phyloP scores from a whole-genome alignment of 352 stramenopile species.

The Thraustochytrium striatum region DNA sequence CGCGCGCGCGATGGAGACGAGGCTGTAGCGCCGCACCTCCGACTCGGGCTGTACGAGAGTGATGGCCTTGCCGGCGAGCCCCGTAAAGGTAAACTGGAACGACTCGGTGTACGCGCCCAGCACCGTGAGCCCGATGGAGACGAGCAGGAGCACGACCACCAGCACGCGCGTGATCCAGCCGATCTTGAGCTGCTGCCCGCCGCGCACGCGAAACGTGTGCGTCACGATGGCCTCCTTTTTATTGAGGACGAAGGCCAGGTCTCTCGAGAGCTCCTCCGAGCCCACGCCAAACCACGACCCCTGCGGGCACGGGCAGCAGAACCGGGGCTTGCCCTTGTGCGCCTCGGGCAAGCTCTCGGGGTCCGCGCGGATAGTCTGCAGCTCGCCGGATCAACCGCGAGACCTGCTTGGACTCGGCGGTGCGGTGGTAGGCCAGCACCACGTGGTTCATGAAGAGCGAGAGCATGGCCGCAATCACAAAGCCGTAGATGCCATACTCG shows the following conservation, averaged over 20 bases:
- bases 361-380: background rate
- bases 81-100: constrained; percentile 67
- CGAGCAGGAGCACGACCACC: constrained; percentile 47
- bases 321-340: background rate
- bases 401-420: constrained; percentile 7
- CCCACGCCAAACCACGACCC: background rate
- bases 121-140: constrained; percentile 54
- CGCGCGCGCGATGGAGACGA: constrained; percentile 61
- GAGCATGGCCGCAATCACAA: constrained; percentile 63
- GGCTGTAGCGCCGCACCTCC: constrained; percentile 54
- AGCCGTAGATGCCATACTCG: constrained; percentile 66
- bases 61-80: constrained; percentile 57
- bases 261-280: constrained; percentile 53
- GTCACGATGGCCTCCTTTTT: constrained; percentile 52
- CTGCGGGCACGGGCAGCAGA: constrained; percentile 11
- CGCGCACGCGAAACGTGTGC: constrained; percentile 55
- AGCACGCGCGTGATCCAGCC: constrained; percentile 52
- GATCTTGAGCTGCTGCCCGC: constrained; percentile 53
- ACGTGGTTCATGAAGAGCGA: constrained; percentile 64
- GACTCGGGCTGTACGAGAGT: constrained; percentile 57
- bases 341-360: background rate
- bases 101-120: constrained; percentile 60
- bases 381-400: background rate
- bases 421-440: constrained; percentile 63
- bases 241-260: constrained; percentile 27